phyloP scores from a whole-genome alignment of 1,139 yeast species.

The Lodderomyces margitis region DNA sequence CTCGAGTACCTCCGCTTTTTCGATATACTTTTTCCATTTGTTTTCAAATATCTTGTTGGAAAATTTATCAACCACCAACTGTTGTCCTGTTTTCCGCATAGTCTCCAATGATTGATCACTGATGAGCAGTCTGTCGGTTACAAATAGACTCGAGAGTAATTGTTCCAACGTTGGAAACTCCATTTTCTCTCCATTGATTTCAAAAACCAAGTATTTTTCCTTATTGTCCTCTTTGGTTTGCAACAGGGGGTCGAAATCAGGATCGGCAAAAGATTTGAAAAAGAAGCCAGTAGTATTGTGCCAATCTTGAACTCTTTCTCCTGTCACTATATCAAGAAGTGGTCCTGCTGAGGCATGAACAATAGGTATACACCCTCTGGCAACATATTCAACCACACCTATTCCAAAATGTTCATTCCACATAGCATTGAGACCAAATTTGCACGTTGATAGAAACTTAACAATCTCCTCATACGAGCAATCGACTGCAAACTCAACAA shows the following conservation, averaged over 20 bases:
- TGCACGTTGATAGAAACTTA: constrained; percentile 52
- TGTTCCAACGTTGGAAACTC: constrained; percentile 41
- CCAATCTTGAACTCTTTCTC: constrained; percentile 24
- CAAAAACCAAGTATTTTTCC: constrained; percentile 19
- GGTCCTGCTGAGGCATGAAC: constrained; percentile 96
- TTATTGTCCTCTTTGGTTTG: constrained; percentile 15
- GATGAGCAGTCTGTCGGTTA: constrained; percentile 32
- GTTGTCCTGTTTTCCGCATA: constrained; percentile 53
- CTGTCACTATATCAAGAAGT: constrained; percentile 68
- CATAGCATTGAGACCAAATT: constrained; percentile 91
- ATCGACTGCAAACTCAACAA: constrained; percentile 70
- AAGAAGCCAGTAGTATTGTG: constrained; percentile 64
- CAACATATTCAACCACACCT: constrained; percentile 91
- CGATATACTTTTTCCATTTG: constrained; percentile 55
- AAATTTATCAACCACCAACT: constrained; percentile 57
- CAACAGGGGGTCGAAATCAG: constrained; percentile 55
- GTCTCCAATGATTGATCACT: constrained; percentile 32
- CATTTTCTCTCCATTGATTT: constrained; percentile 16
- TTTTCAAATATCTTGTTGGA: constrained; percentile 62
- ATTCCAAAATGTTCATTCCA: constrained; percentile 99
- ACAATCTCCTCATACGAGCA: constrained; percentile 68
- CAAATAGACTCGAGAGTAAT: constrained; percentile 38
- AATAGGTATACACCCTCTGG: constrained; percentile 83
- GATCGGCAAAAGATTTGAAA: constrained; percentile 54
- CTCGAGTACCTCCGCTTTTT: constrained; percentile 40